Conservation (phyloP, 805 yeast species). For the Hanseniaspora lindneri region DNA sequence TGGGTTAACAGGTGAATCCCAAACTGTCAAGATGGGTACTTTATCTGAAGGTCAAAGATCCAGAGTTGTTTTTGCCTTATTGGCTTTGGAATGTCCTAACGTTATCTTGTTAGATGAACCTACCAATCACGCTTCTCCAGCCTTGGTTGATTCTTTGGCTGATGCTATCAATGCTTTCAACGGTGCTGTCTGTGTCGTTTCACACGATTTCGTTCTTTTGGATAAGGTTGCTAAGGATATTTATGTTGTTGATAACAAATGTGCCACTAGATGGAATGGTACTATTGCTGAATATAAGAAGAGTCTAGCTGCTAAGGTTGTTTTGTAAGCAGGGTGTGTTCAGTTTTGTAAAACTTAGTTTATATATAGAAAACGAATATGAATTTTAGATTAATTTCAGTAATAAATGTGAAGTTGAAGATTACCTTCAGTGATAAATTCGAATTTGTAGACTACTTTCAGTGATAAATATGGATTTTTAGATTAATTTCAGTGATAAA, state of each 20-base stretch:
- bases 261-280: constrained; percentile 95
- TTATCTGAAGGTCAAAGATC: constrained; percentile 98
- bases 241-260: constrained; percentile 87
- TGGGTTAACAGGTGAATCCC: constrained; percentile 98
- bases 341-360: background rate
- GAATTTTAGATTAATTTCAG: background rate
- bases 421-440: no score
- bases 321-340: constrained; percentile 33
- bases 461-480: no score
- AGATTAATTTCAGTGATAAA: no score
- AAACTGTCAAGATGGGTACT: constrained; percentile 97
- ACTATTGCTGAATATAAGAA: constrained; percentile 82
- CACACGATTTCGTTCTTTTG: constrained; percentile 96
- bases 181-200: constrained; percentile 97
- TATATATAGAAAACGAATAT: background rate
- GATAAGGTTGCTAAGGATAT: constrained; percentile 97
- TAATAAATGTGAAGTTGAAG: no score
- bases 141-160: constrained; percentile 95
- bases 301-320: constrained; percentile 84
- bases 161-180: constrained; percentile 87
- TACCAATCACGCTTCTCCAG: constrained; percentile 97
- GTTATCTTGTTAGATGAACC: constrained; percentile 95
- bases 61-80: constrained; percentile 91
- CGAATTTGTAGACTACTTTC: no score
- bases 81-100: constrained; percentile 92